Percentiles rank a stretch among this genome's conserved stretches.
These are phyloP conservation scores for Capsella bursapastoris DNA, from an alignment of 345 rosid species.

Conservation along the genomic window DNA sequence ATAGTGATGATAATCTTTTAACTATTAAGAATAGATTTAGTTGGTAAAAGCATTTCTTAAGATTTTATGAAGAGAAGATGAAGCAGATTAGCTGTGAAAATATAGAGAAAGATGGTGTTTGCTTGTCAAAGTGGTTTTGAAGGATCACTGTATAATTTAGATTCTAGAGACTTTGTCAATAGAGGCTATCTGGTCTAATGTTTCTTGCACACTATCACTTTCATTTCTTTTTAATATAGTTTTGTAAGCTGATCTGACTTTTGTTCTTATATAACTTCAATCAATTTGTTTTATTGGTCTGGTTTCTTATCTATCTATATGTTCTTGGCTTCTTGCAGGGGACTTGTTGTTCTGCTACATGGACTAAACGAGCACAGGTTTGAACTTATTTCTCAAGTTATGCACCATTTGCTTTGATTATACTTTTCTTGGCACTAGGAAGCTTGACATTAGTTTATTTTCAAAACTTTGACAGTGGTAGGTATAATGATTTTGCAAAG, in stretches of 20 bases:
- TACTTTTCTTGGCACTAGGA: background rate
- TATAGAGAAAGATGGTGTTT: background rate
- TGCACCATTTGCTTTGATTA: background rate
- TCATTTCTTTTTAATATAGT: background rate
- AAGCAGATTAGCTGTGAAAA: constrained; percentile 25
- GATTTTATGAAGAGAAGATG: background rate
- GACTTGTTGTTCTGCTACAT: constrained; percentile 74
- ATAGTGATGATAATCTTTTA: background rate
- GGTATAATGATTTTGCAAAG: constrained; percentile 88
- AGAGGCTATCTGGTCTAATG: background rate
- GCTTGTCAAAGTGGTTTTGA: constrained; percentile 6
- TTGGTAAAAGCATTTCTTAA: constrained; percentile 9
- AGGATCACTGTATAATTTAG: background rate
- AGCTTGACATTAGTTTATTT: constrained; percentile 10
- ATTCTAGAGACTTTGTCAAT: constrained; percentile 15
- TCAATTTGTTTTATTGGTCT: background rate
- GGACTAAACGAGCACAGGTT: constrained; percentile 97
- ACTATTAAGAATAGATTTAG: constrained; percentile 22
- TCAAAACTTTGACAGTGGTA: constrained; percentile 55
- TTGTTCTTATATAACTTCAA: background rate
- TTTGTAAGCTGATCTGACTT: background rate
- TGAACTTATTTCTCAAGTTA: constrained; percentile 23
- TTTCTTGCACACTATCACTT: background rate
- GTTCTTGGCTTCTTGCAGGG: constrained; percentile 57
- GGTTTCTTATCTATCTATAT: constrained; percentile 18